Conservation (phyloP, 2,329 filamentous ascomycete genomes). For the Colletotrichum echinochloae region DNA sequence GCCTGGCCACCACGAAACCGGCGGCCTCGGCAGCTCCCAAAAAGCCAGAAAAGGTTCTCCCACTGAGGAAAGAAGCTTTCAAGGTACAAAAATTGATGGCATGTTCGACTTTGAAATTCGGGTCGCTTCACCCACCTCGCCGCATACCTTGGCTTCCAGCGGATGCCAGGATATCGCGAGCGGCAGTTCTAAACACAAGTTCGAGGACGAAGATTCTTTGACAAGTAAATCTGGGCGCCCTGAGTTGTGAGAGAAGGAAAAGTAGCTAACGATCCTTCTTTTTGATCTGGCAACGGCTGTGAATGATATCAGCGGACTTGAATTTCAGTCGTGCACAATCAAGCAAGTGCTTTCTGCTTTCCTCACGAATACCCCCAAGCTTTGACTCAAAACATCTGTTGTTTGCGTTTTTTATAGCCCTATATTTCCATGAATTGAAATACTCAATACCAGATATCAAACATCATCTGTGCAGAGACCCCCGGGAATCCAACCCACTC, state of each 20-base stretch:
- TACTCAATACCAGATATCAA: background rate
- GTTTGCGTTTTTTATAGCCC: conserved; percentile 9
- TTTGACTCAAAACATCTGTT: conserved; percentile 1
- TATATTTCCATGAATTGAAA: background rate
- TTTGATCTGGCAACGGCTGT: background rate
- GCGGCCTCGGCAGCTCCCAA: conserved; percentile 9
- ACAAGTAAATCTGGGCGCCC: conserved; percentile 21
- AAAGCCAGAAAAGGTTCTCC: conserved; percentile 13
- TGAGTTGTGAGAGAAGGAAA: conserved; percentile 2
- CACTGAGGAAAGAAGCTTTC: background rate
- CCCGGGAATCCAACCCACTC: background rate
- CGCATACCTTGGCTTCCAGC: background rate
- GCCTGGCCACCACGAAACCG: background rate
- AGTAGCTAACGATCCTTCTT: background rate
- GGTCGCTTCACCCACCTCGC: conserved; percentile 8
- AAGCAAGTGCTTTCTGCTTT: background rate
- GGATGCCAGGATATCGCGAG: conserved; percentile 9
- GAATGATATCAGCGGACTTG: conserved; percentile 1
- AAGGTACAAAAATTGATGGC: conserved; percentile 6
- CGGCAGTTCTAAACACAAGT: conserved; percentile 14
- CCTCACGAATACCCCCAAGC: conserved; percentile 29
- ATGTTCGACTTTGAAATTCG: conserved; percentile 28
- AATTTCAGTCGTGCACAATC: conserved; percentile 1
- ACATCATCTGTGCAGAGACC: no score
- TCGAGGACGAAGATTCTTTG: conserved; percentile 35